Base-by-base conservation (phyloP, 257 asterid genomes). In the Rauvolfia tetraphylla region DNA sequence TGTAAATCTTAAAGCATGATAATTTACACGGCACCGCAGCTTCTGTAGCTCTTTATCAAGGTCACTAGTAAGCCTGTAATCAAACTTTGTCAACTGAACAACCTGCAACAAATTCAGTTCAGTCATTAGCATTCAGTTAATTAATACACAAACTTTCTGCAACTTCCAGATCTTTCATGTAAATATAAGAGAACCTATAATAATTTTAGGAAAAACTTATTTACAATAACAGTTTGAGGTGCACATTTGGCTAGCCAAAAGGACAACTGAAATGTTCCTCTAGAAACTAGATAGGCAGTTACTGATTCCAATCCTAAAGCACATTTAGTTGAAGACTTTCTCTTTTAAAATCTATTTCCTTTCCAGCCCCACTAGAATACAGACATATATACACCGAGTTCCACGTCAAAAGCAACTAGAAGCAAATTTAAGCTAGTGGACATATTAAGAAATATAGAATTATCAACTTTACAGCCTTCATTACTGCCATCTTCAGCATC, bases 1-100 rank as follows among this genome's bases (percentile, higher is more conserved):
- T 23, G 96, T 95, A 79, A 95, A 95, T 89, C 95, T 87, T 73
- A 95, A 86, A 71, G 96, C 98, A 86, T 95, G 93, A 83, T 91
- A 95, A 79, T 95, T 95, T 71, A 95, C 97, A 68, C 98, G 89
- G 81, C 99, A 95, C 13, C 99, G 97, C 78, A 95, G 81, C 82
- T 89, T 93, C 75, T 95, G 99, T 54, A 95, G 88, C 73, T 87
- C 98, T 67, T 88, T 96, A 81, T 91, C 92, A 53, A 93, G 96
- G 82, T 95, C 95, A 73, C 84, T 95, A 56, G 98, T 83, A 68
- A 95, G 98, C 86, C 99, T 90, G 83, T 95, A 95, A 80, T 95
- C 99, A 58, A 95, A 95, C 88, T 95, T 95, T 75, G 98, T 95
- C 93, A 95, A 76, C 93, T 95, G 98, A 89, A 95, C 82, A 81